These are phyloP conservation scores for Elongisporangium prolatum DNA, from an alignment of 352 stramenopile species.

Conservation along the genomic window DNA sequence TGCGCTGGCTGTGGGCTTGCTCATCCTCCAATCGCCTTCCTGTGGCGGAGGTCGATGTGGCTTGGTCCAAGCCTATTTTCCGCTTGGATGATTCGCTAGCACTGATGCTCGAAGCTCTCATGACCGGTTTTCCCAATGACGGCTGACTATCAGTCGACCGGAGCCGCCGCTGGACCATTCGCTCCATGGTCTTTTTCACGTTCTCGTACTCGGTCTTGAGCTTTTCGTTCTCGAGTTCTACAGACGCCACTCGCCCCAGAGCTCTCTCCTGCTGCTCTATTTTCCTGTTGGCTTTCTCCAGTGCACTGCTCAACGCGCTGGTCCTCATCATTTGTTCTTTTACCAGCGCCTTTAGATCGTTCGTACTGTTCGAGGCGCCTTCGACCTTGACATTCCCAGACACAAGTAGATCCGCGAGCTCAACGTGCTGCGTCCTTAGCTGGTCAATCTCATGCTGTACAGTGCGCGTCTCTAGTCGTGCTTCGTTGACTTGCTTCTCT, in stretches of 20 bases:
- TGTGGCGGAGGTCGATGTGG: constrained; percentile 10
- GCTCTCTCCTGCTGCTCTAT: constrained; percentile 32
- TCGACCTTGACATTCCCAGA: constrained; percentile 1
- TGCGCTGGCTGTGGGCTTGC: constrained; percentile 14
- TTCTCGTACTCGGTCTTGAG: constrained; percentile 62
- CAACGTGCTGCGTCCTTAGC: constrained; percentile 26
- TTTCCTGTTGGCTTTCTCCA: constrained; percentile 24
- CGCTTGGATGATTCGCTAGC: constrained; percentile 12
- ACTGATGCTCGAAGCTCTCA: constrained; percentile 4
- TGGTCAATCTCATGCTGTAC: constrained; percentile 12
- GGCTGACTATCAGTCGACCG: constrained; percentile 1
- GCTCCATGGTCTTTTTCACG: constrained; percentile 61
- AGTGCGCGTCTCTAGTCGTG: constrained; percentile 13
- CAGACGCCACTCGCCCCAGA: constrained; percentile 26
- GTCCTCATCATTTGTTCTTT: constrained; percentile 28
- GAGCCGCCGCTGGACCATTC: constrained; percentile 27
- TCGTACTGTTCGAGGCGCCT: background rate
- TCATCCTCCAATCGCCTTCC: constrained; percentile 13
- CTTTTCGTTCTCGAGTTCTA: constrained; percentile 42
- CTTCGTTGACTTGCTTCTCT: constrained; percentile 15
- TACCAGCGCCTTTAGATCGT: constrained; percentile 32
- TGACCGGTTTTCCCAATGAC: constrained; percentile 5
- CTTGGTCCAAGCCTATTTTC: constrained; percentile 2
- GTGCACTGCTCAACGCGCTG: constrained; percentile 12
- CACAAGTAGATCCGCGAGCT: constrained; percentile 32